A percentile compares a stretch with the other conserved stretches of the same genome.
Evolutionary conservation across 2,329 filamentous ascomycete genomes (phyloP).

Genomic region (Cryphonectria parasitica): DNA sequence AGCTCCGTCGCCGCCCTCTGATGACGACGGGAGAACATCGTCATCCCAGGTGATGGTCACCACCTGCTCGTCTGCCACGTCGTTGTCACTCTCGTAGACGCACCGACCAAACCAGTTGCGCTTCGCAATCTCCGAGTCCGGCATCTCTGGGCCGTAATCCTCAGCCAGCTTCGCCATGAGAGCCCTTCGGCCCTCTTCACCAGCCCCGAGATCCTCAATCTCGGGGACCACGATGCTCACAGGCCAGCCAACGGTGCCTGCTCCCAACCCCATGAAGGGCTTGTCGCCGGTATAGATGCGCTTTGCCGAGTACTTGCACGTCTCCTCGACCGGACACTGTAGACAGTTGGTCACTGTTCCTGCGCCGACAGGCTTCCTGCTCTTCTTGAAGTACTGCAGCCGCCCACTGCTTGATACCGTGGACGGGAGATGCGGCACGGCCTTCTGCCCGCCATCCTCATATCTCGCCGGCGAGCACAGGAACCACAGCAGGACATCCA

Average conservation of each 20-base stretch:
- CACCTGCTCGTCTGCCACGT: slow-evolving; percentile 90
- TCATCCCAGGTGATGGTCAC: slow-evolving; percentile 90
- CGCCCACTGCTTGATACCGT: slow-evolving; percentile 76
- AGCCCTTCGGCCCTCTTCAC: slow-evolving; percentile 51
- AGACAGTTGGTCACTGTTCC: slow-evolving; percentile 85
- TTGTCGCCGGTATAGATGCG: slow-evolving; percentile 77
- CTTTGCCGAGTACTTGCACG: slow-evolving; percentile 84
- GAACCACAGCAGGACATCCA: slow-evolving; percentile 91
- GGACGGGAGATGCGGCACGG: slow-evolving; percentile 71
- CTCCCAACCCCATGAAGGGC: slow-evolving; percentile 57
- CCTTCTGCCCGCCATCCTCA: slow-evolving; percentile 43
- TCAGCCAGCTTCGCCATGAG: slow-evolving; percentile 46
- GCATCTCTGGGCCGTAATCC: slow-evolving; percentile 57
- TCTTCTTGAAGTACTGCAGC: slow-evolving; percentile 76
- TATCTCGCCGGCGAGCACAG: slow-evolving; percentile 70
- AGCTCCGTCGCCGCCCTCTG: not conserved
- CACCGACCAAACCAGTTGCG: slow-evolving; percentile 89
- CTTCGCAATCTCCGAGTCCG: slow-evolving; percentile 50
- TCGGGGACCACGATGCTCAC: slow-evolving; percentile 89
- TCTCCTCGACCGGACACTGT: slow-evolving; percentile 71
- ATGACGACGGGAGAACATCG: slow-evolving; percentile 47
- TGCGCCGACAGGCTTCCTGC: slow-evolving; percentile 75
- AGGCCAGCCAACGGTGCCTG: slow-evolving; percentile 77
- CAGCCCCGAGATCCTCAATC: slow-evolving; percentile 72
- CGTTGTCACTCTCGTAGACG: slow-evolving; percentile 90